phyloP scores from a whole-genome alignment of 2,329 filamentous ascomycete species.

The Botrytis squamosa region DNA sequence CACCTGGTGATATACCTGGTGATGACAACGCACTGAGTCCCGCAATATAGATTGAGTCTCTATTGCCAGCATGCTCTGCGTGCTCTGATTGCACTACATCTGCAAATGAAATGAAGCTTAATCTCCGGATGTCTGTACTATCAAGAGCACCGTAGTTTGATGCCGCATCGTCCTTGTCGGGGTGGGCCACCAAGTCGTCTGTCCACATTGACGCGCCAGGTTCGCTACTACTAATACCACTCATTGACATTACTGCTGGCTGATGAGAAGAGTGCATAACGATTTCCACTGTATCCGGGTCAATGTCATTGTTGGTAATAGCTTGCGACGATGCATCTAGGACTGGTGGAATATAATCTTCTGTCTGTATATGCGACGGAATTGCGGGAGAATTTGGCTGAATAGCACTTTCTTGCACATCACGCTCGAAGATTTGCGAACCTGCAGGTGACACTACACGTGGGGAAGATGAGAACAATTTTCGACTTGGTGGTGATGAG shows the following conservation, averaged over 20 bases:
- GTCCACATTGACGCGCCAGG: constrained; percentile 37
- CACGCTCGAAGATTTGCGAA: constrained; percentile 87
- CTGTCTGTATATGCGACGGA: constrained; percentile 87
- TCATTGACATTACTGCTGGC: constrained; percentile 68
- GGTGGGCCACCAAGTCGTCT: constrained; percentile 51
- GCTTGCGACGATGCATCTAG: constrained; percentile 88
- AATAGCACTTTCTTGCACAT: constrained; percentile 79
- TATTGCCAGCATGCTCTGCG: constrained; percentile 58
- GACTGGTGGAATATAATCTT: constrained; percentile 89
- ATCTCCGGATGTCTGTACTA: constrained; percentile 71
- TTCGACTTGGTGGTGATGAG: constrained; percentile 64
- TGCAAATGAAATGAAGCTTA: constrained; percentile 96
- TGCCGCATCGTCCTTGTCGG: constrained; percentile 58
- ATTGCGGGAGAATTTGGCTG: constrained; percentile 79
- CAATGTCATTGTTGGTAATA: constrained; percentile 81
- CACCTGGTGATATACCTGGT: constrained; percentile 33
- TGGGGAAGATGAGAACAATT: constrained; percentile 67
- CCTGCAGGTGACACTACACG: constrained; percentile 74
- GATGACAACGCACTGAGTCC: constrained; percentile 62
- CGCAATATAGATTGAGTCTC: constrained; percentile 69
- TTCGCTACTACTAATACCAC: constrained; percentile 47
- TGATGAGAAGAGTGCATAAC: constrained; percentile 84
- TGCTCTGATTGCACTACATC: constrained; percentile 90
- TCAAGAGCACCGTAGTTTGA: constrained; percentile 79
- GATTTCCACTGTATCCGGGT: constrained; percentile 90